These are phyloP conservation scores for Penicillium odoratum DNA, from an alignment of 495 filamentous ascomycete species.

Conservation along the genomic window DNA sequence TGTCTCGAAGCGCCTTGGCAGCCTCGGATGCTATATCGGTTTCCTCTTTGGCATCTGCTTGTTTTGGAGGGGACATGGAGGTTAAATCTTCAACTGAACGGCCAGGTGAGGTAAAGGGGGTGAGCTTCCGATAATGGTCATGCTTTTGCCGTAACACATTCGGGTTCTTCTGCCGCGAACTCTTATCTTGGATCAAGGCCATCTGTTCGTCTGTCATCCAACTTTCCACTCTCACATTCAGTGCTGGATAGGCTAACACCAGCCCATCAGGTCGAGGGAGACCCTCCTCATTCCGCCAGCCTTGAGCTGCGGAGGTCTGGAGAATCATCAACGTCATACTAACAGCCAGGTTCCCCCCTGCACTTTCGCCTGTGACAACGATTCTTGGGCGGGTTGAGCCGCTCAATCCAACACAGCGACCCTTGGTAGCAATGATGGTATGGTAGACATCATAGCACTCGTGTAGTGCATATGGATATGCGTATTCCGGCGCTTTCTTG, in stretches of 20 bases:
- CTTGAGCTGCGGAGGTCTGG: conserved; percentile 61
- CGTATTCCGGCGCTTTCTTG: conserved; percentile 89
- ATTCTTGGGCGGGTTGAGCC: conserved; percentile 70
- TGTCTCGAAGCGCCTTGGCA: conserved; percentile 29
- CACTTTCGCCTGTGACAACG: conserved; percentile 86
- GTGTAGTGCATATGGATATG: conserved; percentile 93
- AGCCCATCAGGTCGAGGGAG: conserved; percentile 80
- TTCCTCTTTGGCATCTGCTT: conserved; percentile 41
- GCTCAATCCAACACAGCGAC: conserved; percentile 80
- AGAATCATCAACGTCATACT: conserved; percentile 84
- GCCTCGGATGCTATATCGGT: conserved; percentile 29
- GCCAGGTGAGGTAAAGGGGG: conserved; percentile 63
- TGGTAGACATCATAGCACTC: conserved; percentile 96
- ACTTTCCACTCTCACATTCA: conserved; percentile 96
- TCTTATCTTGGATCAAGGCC: conserved; percentile 84
- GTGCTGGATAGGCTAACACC: conserved; percentile 80
- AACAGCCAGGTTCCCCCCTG: conserved; percentile 86
- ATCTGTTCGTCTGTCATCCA: conserved; percentile 99
- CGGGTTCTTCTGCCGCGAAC: conserved; percentile 72
- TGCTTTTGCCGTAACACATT: conserved; percentile 76
- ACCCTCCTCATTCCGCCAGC: conserved; percentile 55
- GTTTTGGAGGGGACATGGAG: conserved; percentile 21
- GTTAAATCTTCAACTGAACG: conserved; percentile 56
- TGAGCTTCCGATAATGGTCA: conserved; percentile 62
- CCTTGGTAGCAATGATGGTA: conserved; percentile 70